Percentiles rank a stretch among this genome's conserved stretches.
Conservation (phyloP, 2,329 filamentous ascomycete genomes). For the Alternaria rosae region DNA sequence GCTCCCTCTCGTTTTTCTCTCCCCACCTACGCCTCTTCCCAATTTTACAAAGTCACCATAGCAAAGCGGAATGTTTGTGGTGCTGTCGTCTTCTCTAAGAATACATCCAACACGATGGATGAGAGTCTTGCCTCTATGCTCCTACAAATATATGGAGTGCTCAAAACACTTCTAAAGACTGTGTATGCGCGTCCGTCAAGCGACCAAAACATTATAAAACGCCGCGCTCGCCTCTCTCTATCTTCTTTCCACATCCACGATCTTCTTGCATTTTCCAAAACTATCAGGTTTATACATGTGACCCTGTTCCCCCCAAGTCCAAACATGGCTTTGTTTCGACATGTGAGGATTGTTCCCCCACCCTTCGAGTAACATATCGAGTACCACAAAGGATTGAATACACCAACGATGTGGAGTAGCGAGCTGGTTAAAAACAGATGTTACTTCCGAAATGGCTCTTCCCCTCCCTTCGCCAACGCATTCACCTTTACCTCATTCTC, state of each 20-base stretch:
- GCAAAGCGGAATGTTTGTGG: background rate
- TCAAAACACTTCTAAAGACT: rapidly evolving
- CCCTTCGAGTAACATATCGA: too few relatives aligned
- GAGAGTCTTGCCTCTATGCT: background rate
- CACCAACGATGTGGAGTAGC: too few relatives aligned
- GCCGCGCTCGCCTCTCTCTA: too few relatives aligned
- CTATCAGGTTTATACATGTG: too few relatives aligned
- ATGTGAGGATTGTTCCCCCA: background rate
- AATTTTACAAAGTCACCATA: background rate
- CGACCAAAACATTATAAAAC: background rate
- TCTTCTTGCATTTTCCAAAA: background rate
- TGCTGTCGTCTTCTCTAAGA: background rate
- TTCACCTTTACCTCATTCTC: background rate
- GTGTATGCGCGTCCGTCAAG: background rate
- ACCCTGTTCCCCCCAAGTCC: background rate
- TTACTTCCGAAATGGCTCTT: too few relatives aligned
- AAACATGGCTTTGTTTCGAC: background rate
- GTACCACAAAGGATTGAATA: too few relatives aligned
- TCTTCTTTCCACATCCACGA: background rate
- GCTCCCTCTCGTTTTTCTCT: background rate
- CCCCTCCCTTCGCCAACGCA: background rate
- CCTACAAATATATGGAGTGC: background rate
- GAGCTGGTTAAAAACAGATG: too few relatives aligned
- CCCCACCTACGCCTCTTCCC: background rate
- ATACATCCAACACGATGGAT: too few relatives aligned